Evolutionary conservation across 1,139 yeast species (phyloP).

Genomic region (Kodamaea derodonti): DNA sequence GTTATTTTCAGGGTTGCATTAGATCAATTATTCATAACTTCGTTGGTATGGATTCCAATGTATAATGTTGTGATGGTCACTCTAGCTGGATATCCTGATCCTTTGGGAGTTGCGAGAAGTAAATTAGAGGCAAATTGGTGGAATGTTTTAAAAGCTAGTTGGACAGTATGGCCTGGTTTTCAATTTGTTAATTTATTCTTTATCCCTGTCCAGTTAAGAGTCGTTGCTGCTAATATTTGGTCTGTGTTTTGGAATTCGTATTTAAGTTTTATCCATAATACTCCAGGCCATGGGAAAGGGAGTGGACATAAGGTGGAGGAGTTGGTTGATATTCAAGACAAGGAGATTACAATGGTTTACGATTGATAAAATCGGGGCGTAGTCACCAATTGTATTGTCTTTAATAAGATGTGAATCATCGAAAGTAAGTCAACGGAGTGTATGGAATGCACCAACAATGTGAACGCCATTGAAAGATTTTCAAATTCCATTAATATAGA

Average conservation of each 20-base stretch:
- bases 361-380: too few relatives aligned
- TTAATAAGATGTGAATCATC: not conserved
- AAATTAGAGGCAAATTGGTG: conserved; percentile 41
- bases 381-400: too few relatives aligned
- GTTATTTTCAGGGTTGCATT: conserved; percentile 32
- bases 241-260: conserved; percentile 46
- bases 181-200: conserved; percentile 37
- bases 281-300: conserved; percentile 44
- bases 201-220: conserved; percentile 40
- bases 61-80: conserved; percentile 40
- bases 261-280: conserved; percentile 42
- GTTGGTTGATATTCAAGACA: conserved; percentile 37
- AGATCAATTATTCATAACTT: conserved; percentile 32
- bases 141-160: conserved; percentile 38
- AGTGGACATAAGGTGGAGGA: conserved; percentile 36
- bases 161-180: conserved; percentile 46
- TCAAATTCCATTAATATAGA: too few relatives aligned
- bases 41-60: conserved; percentile 42
- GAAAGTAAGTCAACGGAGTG: not conserved
- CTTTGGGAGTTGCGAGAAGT: conserved; percentile 29
- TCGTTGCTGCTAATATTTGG: conserved; percentile 38
- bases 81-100: conserved; percentile 36
- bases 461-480: too few relatives aligned
- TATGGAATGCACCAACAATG: too few relatives aligned
- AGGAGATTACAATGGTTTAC: conserved; percentile 29